Conservation (phyloP, 139 green algal genomes). For the Trebouxia sp. region DNA sequence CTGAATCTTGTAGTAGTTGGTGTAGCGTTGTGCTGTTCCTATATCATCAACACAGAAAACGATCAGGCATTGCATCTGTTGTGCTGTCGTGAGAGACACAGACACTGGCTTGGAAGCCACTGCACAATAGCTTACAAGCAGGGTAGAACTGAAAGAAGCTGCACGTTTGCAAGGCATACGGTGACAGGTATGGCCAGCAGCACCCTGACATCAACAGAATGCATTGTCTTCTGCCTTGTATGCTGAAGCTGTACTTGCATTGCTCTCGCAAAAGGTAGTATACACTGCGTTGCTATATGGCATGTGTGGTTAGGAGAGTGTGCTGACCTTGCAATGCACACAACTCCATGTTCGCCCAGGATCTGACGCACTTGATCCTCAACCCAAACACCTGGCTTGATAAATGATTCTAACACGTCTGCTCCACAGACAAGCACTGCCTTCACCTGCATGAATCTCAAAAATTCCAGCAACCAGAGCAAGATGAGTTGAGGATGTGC, state of each 20-base stretch:
- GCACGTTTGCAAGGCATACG: too few relatives aligned
- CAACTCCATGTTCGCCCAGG: slow-evolving; percentile 57
- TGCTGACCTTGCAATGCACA: slow-evolving; percentile 50
- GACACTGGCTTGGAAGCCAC: too few relatives aligned
- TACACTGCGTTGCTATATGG: neutral
- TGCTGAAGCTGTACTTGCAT: neutral
- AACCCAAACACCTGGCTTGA: slow-evolving; percentile 68
- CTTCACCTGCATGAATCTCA: neutral
- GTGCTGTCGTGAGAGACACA: too few relatives aligned
- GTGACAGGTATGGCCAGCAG: too few relatives aligned
- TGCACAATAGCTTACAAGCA: too few relatives aligned
- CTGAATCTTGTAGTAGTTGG: slow-evolving; percentile 31
- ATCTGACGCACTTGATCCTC: slow-evolving; percentile 56
- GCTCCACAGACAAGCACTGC: slow-evolving; percentile 73
- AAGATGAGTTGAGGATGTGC: too few relatives aligned
- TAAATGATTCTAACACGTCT: slow-evolving; percentile 75
- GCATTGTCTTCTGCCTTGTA: neutral
- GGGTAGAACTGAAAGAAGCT: too few relatives aligned
- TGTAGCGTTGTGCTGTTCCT: slow-evolving; percentile 20
- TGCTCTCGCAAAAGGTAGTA: neutral
- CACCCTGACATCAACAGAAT: too few relatives aligned
- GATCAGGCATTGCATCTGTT: too few relatives aligned
- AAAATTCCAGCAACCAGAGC: too few relatives aligned
- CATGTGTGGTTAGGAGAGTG: neutral
- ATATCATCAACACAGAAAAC: neutral